phyloP scores from a whole-genome alignment of 352 stramenopile genomes.

The Globisporangium irregulare region DNA sequence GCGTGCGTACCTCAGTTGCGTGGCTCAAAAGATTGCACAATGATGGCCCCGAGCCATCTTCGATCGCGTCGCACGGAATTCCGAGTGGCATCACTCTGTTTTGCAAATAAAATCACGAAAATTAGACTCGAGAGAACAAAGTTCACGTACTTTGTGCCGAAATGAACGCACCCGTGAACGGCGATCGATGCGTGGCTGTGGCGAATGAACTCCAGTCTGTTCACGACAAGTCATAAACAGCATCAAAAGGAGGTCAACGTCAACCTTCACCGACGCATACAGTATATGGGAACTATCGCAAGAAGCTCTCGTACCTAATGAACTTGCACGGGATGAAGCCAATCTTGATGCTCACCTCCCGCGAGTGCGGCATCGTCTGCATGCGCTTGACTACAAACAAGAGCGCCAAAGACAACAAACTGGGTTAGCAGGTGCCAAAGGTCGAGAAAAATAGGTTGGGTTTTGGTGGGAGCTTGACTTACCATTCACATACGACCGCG shows the following conservation, averaged over 20 bases:
- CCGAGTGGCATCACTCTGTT: conserved; percentile 43
- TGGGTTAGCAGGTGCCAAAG: not conserved
- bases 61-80: conserved; percentile 49
- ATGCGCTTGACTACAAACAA: conserved; percentile 39
- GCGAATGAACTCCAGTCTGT: conserved; percentile 54
- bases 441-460: not conserved
- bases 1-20: conserved; percentile 42
- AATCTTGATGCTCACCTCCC: conserved; percentile 50
- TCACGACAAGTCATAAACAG: not conserved
- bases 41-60: conserved; percentile 48
- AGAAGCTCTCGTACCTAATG: conserved; percentile 28
- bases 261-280: not conserved
- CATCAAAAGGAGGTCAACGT: too few relatives aligned
- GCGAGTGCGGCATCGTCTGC: conserved; percentile 50
- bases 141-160: not conserved
- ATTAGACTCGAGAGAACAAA: not conserved
- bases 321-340: conserved; percentile 69
- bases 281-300: too few relatives aligned
- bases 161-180: conserved; percentile 52
- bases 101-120: conserved; percentile 1
- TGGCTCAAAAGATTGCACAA: conserved; percentile 62
- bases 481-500: conserved; percentile 60
- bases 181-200: conserved; percentile 51
- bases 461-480: not conserved
- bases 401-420: not conserved